Percentiles rank a stretch among this genome's conserved stretches.
phyloP scores from a whole-genome alignment of 805 yeast species.

The Starmerella vaccinii region DNA sequence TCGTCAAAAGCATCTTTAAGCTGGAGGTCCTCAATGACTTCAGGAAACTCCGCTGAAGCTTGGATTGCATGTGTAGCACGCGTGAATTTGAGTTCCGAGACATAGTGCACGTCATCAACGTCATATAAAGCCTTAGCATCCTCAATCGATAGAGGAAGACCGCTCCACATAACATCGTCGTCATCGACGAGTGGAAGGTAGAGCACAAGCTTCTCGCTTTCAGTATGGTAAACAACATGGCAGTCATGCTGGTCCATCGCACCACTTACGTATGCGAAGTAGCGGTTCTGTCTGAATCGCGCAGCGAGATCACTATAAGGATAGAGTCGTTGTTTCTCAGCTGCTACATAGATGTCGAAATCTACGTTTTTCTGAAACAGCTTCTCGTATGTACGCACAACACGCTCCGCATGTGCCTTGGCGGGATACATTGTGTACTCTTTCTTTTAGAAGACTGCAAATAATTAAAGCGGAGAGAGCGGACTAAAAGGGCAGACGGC shows the following conservation, averaged over 20 bases:
- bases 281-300: conserved; percentile 79
- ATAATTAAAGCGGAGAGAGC: no score
- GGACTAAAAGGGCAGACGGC: no score
- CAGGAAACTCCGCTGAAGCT: conserved; percentile 15
- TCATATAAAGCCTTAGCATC: conserved; percentile 60
- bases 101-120: conserved; percentile 70
- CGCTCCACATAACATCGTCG: conserved; percentile 96
- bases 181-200: conserved; percentile 75
- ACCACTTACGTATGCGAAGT: conserved; percentile 80
- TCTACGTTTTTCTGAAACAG: conserved; percentile 27
- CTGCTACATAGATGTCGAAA: conserved; percentile 35
- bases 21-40: conserved; percentile 19
- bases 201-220: conserved; percentile 48
- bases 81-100: conserved; percentile 38
- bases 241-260: conserved; percentile 63
- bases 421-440: conserved; percentile 61
- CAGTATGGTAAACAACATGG: conserved; percentile 50
- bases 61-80: conserved; percentile 24
- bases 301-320: conserved; percentile 72
- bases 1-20: conserved; percentile 67
- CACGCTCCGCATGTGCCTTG: conserved; percentile 50
- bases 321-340: conserved; percentile 37
- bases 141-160: conserved; percentile 60
- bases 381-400: conserved; percentile 29
- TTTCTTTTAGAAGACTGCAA: not conserved